Base-by-base conservation (phyloP, 2,329 filamentous ascomycete genomes). In the Xylariaceae sp. region DNA sequence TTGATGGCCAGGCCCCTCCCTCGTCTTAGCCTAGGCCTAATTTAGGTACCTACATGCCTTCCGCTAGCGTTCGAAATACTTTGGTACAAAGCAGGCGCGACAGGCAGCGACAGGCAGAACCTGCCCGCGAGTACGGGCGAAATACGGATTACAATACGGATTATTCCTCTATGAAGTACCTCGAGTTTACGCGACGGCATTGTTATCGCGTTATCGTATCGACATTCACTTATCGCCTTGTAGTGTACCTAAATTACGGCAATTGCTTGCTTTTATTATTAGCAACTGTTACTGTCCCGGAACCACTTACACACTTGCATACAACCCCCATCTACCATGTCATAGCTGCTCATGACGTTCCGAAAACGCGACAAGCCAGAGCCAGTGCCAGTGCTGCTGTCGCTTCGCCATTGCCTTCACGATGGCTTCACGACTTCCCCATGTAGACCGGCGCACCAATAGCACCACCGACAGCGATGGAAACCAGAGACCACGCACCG, bases 361-460 rank as follows among this genome's bases (percentile, higher is more conserved):
- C 35, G 51, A 49, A 51, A 45, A 53, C 56, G 34, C 58, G 53
- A 51, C 48, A 52, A 54, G 55, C 30, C 56, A 56, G 51, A 71
- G 17, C 17, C 23, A 30, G 23, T 30, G 23, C 23, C 23, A 30
- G 23, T 71, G 70, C 69, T 37, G 56, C 51, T 62, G 65, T 64
- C 62, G 57, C 54, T 50, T 53, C 59, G 57, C 60, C 57, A 67
- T 56, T 57, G 56, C 55, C 58, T 10, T 42, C 37, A 72, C 52
- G 53, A 73, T 73, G 71, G 72, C 71, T 58, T 73, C 71, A n/a
- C 68, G 69, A 58, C 73, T 75, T 67, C 75, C 78, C 58, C 70
- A 73, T 65, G 59, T 69, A 65, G 73, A 74, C 60, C 68, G 75
- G 70, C 79, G 78, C 71, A 70, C 75, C 64, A 77, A 75, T 67